phyloP scores from a whole-genome alignment of 2,329 filamentous ascomycete species.

The Claviceps spartinae region DNA sequence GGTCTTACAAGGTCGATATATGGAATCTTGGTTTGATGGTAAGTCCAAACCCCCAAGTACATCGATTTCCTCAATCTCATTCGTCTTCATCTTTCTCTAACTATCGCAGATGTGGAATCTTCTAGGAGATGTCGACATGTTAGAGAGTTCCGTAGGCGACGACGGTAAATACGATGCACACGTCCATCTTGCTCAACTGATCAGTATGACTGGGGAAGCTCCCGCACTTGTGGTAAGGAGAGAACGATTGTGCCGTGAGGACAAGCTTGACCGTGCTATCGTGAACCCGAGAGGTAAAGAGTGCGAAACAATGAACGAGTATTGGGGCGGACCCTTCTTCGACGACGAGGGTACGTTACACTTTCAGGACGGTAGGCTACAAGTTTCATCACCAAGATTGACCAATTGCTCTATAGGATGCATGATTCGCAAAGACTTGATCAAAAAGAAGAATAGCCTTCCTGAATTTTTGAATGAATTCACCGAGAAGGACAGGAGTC shows the following conservation, averaged over 20 bases:
- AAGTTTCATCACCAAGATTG: neutral
- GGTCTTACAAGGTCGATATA: slow-evolving; percentile 10
- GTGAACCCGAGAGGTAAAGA: neutral
- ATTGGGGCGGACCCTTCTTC: slow-evolving; percentile 11
- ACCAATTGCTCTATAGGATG: neutral
- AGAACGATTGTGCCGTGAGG: slow-evolving; percentile 8
- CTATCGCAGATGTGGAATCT: too few species aligned
- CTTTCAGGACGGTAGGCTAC: too few species aligned
- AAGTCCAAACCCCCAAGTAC: neutral
- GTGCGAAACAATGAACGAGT: slow-evolving; percentile 10
- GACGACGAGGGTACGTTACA: slow-evolving; percentile 5
- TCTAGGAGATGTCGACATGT: slow-evolving; percentile 1
- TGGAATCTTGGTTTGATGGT: slow-evolving; percentile 12
- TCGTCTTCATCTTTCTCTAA: neutral
- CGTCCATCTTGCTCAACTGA: slow-evolving; percentile 12
- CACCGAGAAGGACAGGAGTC: slow-evolving; percentile 9
- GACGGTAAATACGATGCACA: slow-evolving; percentile 13
- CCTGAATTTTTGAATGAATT: slow-evolving; percentile 9
- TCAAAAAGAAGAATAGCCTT: slow-evolving; percentile 3
- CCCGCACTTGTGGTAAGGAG: slow-evolving; percentile 6
- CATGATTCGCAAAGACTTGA: slow-evolving; percentile 7
- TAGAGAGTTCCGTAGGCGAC: slow-evolving; percentile 7
- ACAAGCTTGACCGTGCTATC: neutral
- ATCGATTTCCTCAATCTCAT: neutral
- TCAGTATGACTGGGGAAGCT: slow-evolving; percentile 9